Conservation (phyloP, 192 early-diverging fungal genomes). For the Backusella liffmaniae region DNA sequence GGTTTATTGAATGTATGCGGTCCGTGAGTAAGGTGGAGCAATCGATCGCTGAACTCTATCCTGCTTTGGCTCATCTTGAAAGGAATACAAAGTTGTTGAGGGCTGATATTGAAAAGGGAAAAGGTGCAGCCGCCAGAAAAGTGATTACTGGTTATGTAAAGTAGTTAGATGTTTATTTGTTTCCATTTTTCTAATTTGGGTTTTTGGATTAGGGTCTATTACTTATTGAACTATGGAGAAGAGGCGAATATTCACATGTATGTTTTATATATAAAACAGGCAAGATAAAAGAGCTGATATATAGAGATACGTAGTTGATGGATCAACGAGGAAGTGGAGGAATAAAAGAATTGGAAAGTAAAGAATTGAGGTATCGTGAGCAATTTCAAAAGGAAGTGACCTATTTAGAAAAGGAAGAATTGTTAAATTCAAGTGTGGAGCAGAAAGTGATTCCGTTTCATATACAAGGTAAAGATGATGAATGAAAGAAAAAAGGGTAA, state of each 20-base stretch:
- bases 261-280: background rate
- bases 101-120: conserved; percentile 2
- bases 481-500: background rate
- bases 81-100: background rate
- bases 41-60: conserved; percentile 7
- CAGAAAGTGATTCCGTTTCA: background rate
- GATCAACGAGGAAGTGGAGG: background rate
- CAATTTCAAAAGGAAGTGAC: background rate
- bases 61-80: background rate
- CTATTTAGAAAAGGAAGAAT: background rate
- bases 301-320: background rate
- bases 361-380: background rate
- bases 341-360: background rate
- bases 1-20: background rate
- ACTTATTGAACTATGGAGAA: conserved; percentile 13
- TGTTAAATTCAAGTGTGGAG: background rate
- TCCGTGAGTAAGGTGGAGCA: conserved; percentile 8
- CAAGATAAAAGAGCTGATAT: background rate
- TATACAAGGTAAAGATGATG: background rate
- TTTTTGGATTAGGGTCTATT: background rate
- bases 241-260: conserved; percentile 11
- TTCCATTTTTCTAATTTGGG: background rate
- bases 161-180: too few relatives aligned
- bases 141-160: conserved; percentile 15
- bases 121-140: background rate